Evolutionary conservation across 2,329 filamentous ascomycete species (phyloP), one percentile per base, ranked within the genome.

Genomic region (Incumbomyces lentus): DNA sequence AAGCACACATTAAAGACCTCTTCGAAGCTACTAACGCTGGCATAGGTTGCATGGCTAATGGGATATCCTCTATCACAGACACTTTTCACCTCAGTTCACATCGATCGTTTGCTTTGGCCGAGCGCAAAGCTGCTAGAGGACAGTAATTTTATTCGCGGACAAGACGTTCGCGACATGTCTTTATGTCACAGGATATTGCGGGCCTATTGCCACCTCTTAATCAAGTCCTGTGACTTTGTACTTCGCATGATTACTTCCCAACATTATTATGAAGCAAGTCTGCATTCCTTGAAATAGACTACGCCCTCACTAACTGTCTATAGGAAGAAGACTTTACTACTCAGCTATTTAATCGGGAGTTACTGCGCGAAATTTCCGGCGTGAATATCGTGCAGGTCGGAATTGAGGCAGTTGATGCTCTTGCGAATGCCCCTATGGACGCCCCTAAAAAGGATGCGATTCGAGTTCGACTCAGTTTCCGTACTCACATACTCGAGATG

Each of bases 61-160:
- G 92, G 93, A n/a, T 89, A 95, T 60, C 88, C 92, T 1, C 75
- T 98, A 7, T 93, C 90, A 1, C 92, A 96, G 63, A 96, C 92
- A 0, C 69, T 98, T 1, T 88, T 96, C 62, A 95, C 89, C 4
- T 95, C 87, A 44, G 73, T 94, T 30, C 92, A 98, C 62, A 78
- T 96, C 47, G 89, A 95, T 58, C 80, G 79, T 40, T 72, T 98
- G 13, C 69, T 95, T 49, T 84, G 81, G 67, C 82, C 85, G 0
- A 72, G 76, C 26, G 82, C 85, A 3, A 69, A 67, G 31, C 75
- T 64, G 4, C 67, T 93, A 19, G 68, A 80, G 2, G 74, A 86
- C 31, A 82, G 82, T 10, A 71, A 77, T 46, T 88, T 88, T 55
- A 56, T 62, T 47, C 62, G 65, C 13, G 41, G 46, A 49, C 48